Percentiles rank a stretch among this genome's conserved stretches.
Conservation (phyloP, 225 moss, liverwort and hornwort genomes). For the Bryum argenteum region DNA sequence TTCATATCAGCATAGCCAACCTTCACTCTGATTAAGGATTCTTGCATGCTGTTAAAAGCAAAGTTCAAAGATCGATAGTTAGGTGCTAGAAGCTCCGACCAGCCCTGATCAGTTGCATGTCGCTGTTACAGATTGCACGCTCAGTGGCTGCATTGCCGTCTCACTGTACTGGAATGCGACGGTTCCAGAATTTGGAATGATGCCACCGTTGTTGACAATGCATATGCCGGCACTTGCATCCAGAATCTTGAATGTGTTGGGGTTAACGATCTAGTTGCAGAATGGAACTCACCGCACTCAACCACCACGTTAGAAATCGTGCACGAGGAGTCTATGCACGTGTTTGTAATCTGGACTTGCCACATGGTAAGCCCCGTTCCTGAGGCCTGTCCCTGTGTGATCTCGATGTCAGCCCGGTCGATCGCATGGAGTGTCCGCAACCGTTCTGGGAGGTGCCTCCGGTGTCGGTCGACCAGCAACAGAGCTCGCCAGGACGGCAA, state of each 20-base stretch:
- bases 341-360: slow-evolving; percentile 28
- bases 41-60: too few species aligned
- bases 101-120: slow-evolving; percentile 31
- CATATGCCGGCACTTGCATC: slow-evolving; percentile 44
- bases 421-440: not conserved
- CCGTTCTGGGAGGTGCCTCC: too few species aligned
- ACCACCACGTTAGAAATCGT: slow-evolving; percentile 16
- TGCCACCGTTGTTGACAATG: slow-evolving; percentile 25
- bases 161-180: slow-evolving; percentile 30
- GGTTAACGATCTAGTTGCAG: slow-evolving; percentile 30
- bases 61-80: too few species aligned
- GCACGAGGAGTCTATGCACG: slow-evolving; percentile 30
- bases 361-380: slow-evolving; percentile 26
- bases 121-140: slow-evolving; percentile 25
- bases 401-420: slow-evolving; percentile 8
- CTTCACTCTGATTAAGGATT: too few species aligned
- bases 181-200: not conserved
- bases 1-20: too few species aligned
- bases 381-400: slow-evolving; percentile 24
- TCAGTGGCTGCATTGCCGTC: slow-evolving; percentile 8
- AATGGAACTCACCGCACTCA: slow-evolving; percentile 26
- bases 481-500: not conserved
- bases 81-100: too few species aligned
- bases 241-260: slow-evolving; percentile 19
- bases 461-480: too few species aligned